Conservation (phyloP, 345 rosid genomes). For the Eucalyptus polybractea region DNA sequence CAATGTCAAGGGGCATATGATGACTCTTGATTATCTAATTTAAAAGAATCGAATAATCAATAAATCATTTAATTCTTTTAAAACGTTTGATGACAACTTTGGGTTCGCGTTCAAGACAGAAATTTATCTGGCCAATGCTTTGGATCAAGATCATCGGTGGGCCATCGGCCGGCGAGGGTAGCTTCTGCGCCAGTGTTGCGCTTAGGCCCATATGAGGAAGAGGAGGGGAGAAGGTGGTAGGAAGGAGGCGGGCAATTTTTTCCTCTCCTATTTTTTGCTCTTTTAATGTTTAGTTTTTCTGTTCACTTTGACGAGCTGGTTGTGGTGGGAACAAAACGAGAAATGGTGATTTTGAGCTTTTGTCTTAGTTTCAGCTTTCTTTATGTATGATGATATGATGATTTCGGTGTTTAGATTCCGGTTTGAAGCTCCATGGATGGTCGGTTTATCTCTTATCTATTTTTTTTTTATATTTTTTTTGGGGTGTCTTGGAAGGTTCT, state of each 20-base stretch:
- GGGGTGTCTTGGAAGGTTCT: not conserved
- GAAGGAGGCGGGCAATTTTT: not conserved
- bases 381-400: not conserved
- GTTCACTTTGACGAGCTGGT: not conserved
- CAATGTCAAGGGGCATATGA: rapidly evolving
- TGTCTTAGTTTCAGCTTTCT: not conserved
- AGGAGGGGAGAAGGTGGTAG: not conserved
- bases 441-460: not conserved
- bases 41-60: no score
- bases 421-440: not conserved
- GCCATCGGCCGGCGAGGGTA: no score
- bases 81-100: no score
- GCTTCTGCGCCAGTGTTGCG: not conserved
- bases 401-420: not conserved
- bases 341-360: not conserved
- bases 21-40: no score
- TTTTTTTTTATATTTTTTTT: rapidly evolving
- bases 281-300: not conserved
- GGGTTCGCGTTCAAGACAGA: no score
- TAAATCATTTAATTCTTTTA: no score
- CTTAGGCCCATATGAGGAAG: not conserved
- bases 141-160: no score
- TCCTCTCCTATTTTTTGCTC: not conserved
- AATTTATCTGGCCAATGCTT: no score
- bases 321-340: not conserved